A percentile compares a stretch with the other conserved stretches of the same genome.
Evolutionary conservation across 2,329 filamentous ascomycete genomes (phyloP).

Genomic region (Arthroderma sp.): DNA sequence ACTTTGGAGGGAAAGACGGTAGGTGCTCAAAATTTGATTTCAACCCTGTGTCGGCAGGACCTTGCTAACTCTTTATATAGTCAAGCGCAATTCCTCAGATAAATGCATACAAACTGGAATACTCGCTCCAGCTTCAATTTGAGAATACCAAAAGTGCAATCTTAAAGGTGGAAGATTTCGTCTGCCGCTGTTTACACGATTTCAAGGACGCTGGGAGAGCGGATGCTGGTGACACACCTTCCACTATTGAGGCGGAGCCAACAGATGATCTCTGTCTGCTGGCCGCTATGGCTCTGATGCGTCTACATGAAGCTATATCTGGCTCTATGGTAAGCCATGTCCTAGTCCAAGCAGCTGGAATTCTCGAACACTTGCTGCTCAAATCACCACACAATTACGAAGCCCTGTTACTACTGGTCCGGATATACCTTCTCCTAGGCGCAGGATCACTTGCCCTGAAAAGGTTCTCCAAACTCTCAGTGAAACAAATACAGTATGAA

Average conservation of each 20-base stretch:
- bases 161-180: slow-evolving; percentile 26
- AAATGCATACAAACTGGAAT: slow-evolving; percentile 35
- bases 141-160: slow-evolving; percentile 19
- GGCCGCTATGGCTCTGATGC: slow-evolving; percentile 33
- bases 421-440: slow-evolving; percentile 34
- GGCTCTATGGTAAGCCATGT: slow-evolving; percentile 19
- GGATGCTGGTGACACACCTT: slow-evolving; percentile 18
- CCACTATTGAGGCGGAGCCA: slow-evolving; percentile 33
- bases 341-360: slow-evolving; percentile 24
- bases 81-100: slow-evolving; percentile 24
- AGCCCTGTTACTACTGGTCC: slow-evolving; percentile 33
- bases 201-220: slow-evolving; percentile 21
- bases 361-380: slow-evolving; percentile 30
- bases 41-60: too few species aligned
- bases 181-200: slow-evolving; percentile 27
- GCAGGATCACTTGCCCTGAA: slow-evolving; percentile 37
- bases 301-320: slow-evolving; percentile 18
- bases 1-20: not conserved
- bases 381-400: slow-evolving; percentile 38
- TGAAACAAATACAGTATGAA: slow-evolving; percentile 40
- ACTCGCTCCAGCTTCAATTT: slow-evolving; percentile 29
- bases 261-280: slow-evolving; percentile 35
- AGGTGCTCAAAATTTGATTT: not conserved
- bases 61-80: not conserved
- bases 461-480: slow-evolving; percentile 34